These are phyloP conservation scores for Talaromyces pinophilus DNA, from an alignment of 2,329 filamentous ascomycete species.

Conservation along the genomic window DNA sequence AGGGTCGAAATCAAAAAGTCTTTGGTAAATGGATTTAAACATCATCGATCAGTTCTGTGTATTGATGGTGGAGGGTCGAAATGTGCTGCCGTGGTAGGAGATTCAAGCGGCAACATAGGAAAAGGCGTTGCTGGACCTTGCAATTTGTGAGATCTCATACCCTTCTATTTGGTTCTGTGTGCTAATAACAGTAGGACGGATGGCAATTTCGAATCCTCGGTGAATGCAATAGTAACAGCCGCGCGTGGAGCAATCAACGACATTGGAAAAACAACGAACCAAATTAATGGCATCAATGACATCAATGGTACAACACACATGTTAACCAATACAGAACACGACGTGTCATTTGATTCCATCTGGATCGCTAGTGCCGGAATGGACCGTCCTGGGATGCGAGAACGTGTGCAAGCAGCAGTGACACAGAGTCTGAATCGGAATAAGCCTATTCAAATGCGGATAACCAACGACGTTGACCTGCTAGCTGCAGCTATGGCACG, in stretches of 20 bases:
- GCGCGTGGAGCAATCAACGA: constrained; percentile 26
- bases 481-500: constrained; percentile 33
- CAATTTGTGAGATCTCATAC: constrained; percentile 38
- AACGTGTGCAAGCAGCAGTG: constrained; percentile 32
- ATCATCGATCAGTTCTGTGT: constrained; percentile 33
- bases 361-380: constrained; percentile 48
- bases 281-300: constrained; percentile 3
- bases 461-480: constrained; percentile 47
- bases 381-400: constrained; percentile 37
- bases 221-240: constrained; percentile 32
- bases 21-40: constrained; percentile 5
- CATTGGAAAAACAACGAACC: background rate
- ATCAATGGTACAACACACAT: constrained; percentile 3
- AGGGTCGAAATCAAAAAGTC: constrained; percentile 17
- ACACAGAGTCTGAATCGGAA: constrained; percentile 33
- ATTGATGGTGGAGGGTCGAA: constrained; percentile 49
- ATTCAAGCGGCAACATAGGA: constrained; percentile 29
- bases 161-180: background rate
- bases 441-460: constrained; percentile 27
- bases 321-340: background rate
- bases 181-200: constrained; percentile 27
- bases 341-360: constrained; percentile 32
- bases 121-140: constrained; percentile 41
- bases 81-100: constrained; percentile 43
- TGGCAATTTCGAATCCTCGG: constrained; percentile 27